These are phyloP conservation scores for Trichoderma citrinoviride DNA, from an alignment of 2,329 filamentous ascomycete genomes.

Conservation along the genomic window DNA sequence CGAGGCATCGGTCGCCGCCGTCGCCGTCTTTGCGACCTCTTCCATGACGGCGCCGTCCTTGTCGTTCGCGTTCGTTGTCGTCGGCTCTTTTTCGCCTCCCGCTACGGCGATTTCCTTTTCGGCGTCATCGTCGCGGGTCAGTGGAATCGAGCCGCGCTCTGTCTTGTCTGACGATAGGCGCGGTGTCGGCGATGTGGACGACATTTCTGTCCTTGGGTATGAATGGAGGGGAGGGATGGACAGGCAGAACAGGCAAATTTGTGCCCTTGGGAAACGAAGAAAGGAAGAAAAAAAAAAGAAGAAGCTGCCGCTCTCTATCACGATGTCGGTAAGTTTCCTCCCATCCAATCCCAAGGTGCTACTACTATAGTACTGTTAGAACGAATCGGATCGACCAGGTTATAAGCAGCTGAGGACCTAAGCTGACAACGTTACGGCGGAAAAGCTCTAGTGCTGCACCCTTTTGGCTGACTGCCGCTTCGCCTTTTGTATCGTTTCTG, in stretches of 20 bases:
- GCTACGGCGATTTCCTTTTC: no score
- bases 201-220: background rate
- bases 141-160: conserved; percentile 31
- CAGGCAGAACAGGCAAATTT: no score
- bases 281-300: background rate
- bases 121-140: background rate
- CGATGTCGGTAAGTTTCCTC: background rate
- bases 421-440: background rate
- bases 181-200: conserved; percentile 7
- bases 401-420: background rate
- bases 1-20: conserved; percentile 10
- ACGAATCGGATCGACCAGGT: no score
- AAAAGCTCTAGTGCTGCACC: background rate
- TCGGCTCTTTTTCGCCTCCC: background rate
- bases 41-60: conserved; percentile 5
- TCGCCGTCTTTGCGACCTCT: conserved; percentile 9
- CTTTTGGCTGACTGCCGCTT: background rate
- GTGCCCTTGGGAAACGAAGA: background rate
- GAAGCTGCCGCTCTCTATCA: background rate
- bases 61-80: background rate
- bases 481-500: background rate
- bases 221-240: background rate
- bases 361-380: background rate
- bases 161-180: conserved; percentile 34
- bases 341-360: background rate